phyloP scores from a whole-genome alignment of 2,329 filamentous ascomycete genomes.

The Aspergillus jensenii region DNA sequence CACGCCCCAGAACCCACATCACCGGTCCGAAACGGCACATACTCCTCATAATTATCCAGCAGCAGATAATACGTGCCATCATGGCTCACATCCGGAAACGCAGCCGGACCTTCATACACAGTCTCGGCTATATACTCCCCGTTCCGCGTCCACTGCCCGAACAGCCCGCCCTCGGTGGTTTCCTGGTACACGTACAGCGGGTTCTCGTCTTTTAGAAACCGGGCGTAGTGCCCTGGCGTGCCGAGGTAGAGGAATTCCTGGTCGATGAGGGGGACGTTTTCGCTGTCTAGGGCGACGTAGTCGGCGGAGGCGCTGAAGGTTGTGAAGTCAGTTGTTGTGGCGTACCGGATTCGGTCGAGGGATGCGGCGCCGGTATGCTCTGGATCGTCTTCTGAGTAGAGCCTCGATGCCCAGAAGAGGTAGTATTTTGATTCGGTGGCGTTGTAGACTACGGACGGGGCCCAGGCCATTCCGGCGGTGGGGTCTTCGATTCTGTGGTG shows the following conservation, averaged over 20 bases:
- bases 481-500: neutral
- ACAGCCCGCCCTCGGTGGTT: neutral
- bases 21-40: constrained; percentile 2
- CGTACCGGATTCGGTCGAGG: constrained; percentile 7
- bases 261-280: constrained; percentile 9
- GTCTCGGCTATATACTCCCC: neutral
- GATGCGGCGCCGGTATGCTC: neutral
- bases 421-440: neutral
- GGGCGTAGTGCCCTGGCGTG: neutral
- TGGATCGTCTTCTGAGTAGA: neutral
- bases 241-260: constrained; percentile 8
- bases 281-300: constrained; percentile 3
- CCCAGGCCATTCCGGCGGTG: constrained; percentile 9
- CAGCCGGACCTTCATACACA: constrained; percentile 1
- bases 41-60: constrained; percentile 11
- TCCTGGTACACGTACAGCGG: constrained; percentile 5
- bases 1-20: neutral
- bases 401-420: constrained; percentile 4
- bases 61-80: neutral
- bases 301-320: constrained; percentile 1
- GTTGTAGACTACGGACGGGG: constrained; percentile 7
- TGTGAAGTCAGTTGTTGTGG: constrained; percentile 4
- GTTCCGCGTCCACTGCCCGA: constrained; percentile 1
- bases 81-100: neutral
- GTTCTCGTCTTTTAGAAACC: constrained; percentile 8